Evolutionary conservation across 495 filamentous ascomycete species (phyloP).

Genomic region (Daldinia bambusicola): DNA sequence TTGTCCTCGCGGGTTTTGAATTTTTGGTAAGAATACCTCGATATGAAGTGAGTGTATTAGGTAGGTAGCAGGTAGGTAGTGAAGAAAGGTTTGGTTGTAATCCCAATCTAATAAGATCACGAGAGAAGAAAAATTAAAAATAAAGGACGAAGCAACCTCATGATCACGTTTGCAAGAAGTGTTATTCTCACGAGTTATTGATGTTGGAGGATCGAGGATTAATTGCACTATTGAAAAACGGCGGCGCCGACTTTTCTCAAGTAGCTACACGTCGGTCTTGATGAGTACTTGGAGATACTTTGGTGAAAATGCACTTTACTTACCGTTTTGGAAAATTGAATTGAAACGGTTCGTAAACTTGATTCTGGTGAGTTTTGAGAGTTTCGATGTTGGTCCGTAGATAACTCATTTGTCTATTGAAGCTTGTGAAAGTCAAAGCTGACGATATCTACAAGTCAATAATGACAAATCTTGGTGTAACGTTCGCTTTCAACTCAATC

Average conservation of each 20-base stretch:
- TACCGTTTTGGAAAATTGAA: not conserved
- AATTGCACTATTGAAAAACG: slow-evolving; percentile 1
- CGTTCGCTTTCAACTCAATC: not conserved
- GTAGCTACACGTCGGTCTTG: not conserved
- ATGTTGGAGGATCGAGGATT: not conserved
- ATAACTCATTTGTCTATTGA: not conserved
- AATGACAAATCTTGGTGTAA: not conserved
- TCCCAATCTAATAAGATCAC: not conserved
- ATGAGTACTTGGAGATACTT: not conserved
- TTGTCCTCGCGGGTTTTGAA: too few relatives aligned
- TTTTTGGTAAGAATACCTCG: not conserved
- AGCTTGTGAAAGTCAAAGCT: not conserved
- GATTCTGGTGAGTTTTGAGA: not conserved
- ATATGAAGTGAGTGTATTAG: not conserved
- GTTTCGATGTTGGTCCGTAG: not conserved
- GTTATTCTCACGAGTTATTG: not conserved
- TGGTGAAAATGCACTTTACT: not conserved
- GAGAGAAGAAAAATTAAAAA: not conserved
- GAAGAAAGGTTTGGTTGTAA: not conserved
- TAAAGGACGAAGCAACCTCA: not conserved
- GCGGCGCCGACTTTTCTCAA: not conserved
- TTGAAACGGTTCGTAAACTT: not conserved
- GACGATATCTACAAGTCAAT: not conserved
- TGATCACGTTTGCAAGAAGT: not conserved
- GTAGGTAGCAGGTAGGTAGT: not conserved